A percentile compares a stretch with the other conserved stretches of the same genome.
Conservation (phyloP, 345 rosid species). For the Eutrema heterophyllum region DNA sequence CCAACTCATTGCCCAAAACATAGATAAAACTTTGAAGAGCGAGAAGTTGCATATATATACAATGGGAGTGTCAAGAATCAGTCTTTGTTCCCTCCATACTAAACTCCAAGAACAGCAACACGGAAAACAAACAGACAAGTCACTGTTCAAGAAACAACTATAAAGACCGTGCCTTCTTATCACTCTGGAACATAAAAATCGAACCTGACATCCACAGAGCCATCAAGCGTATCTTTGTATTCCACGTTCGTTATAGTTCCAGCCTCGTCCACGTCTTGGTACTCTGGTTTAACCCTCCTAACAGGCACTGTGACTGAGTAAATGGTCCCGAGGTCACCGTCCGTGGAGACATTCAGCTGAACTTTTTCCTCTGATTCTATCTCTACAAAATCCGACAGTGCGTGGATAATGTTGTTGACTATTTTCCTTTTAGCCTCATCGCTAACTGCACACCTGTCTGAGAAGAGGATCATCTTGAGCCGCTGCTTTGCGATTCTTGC, state of each 20-base stretch:
- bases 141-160: constrained; percentile 12
- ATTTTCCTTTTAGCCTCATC: constrained; percentile 90
- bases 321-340: constrained; percentile 79
- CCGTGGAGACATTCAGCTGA: constrained; percentile 80
- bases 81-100: constrained; percentile 22
- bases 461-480: constrained; percentile 95
- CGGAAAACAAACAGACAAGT: constrained; percentile 2
- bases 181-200: constrained; percentile 84
- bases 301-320: constrained; percentile 95
- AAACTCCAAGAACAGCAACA: constrained; percentile 20
- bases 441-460: constrained; percentile 92
- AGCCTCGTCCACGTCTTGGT: constrained; percentile 58
- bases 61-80: constrained; percentile 24
- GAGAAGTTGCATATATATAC: constrained; percentile 35
- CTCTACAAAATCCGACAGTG: constrained; percentile 88
- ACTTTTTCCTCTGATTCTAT: constrained; percentile 95
- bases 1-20: background rate
- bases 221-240: constrained; percentile 69
- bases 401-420: constrained; percentile 67
- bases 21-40: background rate
- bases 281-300: constrained; percentile 79
- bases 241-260: constrained; percentile 71
- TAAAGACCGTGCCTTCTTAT: background rate
- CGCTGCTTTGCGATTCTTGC: constrained; percentile 95
- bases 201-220: constrained; percentile 84